phyloP scores from a whole-genome alignment of 208 protist genomes.

The Leishmania mexicana region DNA sequence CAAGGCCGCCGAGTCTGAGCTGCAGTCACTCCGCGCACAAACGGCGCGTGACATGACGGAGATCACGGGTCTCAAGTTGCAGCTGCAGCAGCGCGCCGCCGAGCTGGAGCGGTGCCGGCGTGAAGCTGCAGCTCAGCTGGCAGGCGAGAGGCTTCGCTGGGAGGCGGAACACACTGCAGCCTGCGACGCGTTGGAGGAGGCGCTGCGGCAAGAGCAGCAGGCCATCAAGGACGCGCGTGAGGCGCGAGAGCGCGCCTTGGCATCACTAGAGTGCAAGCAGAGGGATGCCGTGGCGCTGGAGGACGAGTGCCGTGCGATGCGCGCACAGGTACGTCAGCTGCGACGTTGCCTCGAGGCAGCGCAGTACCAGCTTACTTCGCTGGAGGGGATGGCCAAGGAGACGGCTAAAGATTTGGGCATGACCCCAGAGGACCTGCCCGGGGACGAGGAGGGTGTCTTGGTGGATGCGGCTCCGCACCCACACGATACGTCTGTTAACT shows the following conservation, averaged over 20 bases:
- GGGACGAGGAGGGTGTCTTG: background rate
- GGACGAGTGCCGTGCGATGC: constrained; percentile 23
- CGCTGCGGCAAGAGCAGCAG: constrained; percentile 37
- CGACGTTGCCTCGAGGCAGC: constrained; percentile 32
- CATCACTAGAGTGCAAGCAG: constrained; percentile 37
- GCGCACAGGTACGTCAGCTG: constrained; percentile 28
- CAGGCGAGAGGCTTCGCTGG: constrained; percentile 33
- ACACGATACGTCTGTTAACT: constrained; percentile 1
- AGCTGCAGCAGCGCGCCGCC: constrained; percentile 45
- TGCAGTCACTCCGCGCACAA: constrained; percentile 43
- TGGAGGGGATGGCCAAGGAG: constrained; percentile 37
- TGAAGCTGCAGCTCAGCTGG: constrained; percentile 43
- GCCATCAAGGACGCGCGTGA: constrained; percentile 44
- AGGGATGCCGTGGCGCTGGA: constrained; percentile 37
- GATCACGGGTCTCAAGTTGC: constrained; percentile 38
- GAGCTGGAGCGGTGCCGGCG: constrained; percentile 41
- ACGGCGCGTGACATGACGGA: constrained; percentile 32
- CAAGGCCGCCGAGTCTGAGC: constrained; percentile 40
- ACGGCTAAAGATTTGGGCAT: constrained; percentile 42
- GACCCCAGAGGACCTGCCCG: constrained; percentile 13
- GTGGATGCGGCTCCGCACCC: background rate
- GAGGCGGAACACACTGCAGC: constrained; percentile 23
- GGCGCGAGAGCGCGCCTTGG: constrained; percentile 53
- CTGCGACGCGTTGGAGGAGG: constrained; percentile 37
- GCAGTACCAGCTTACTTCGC: constrained; percentile 34